Percentiles rank a stretch among this genome's conserved stretches.
Evolutionary conservation across 2,329 filamentous ascomycete species (phyloP).

Genomic region (Sarocladiaceae sp.): DNA sequence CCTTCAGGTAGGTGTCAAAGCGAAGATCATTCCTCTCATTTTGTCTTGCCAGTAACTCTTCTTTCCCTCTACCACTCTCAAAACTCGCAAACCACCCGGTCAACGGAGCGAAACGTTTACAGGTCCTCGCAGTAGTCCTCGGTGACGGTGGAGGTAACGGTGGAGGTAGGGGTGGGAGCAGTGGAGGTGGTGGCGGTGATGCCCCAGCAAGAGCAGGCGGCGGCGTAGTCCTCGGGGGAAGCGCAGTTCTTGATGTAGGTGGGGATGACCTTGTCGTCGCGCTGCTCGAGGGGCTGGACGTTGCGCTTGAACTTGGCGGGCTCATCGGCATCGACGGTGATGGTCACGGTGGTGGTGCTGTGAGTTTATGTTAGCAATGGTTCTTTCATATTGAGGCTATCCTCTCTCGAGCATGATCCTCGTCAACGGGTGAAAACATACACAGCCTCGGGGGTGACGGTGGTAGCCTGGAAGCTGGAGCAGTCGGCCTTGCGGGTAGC

Average conservation of each 20-base stretch:
- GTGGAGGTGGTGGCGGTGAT: conserved; percentile 35
- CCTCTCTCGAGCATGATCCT: neutral
- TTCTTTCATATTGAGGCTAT: neutral
- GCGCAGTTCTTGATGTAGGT: conserved; percentile 35
- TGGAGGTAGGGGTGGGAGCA: conserved; percentile 33
- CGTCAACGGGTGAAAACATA: conserved; percentile 23
- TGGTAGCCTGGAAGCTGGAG: conserved; percentile 34
- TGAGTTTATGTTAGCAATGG: neutral
- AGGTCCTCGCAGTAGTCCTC: conserved; percentile 36
- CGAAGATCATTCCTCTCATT: neutral
- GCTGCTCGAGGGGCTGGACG: conserved; percentile 18
- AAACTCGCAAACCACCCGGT: neutral
- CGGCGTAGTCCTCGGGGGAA: conserved; percentile 27
- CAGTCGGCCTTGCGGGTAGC: conserved; percentile 34
- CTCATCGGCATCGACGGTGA: conserved; percentile 30
- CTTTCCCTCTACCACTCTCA: conserved; percentile 5
- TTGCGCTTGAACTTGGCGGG: conserved; percentile 24
- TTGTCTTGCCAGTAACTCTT: neutral
- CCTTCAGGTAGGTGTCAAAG: no score
- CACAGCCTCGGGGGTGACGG: conserved; percentile 35
- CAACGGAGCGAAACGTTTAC: conserved; percentile 13
- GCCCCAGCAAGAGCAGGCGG: conserved; percentile 42
- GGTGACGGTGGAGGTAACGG: conserved; percentile 36
- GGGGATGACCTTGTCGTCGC: conserved; percentile 29
- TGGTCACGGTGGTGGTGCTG: conserved; percentile 33